phyloP scores from a whole-genome alignment of 805 yeast genomes.

The Candida montana region DNA sequence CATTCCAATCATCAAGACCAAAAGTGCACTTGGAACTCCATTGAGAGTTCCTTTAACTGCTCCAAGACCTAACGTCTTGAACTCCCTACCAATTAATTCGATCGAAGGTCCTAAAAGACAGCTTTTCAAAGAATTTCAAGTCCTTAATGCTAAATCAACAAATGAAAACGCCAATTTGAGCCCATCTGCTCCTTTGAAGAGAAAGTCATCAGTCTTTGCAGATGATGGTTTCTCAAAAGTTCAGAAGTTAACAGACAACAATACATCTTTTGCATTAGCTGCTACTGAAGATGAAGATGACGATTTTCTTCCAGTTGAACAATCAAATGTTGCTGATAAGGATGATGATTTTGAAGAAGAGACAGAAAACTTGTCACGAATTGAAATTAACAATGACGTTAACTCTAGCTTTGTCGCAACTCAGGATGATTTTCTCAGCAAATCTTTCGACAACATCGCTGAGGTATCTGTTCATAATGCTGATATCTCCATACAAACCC shows the following conservation, averaged over 20 bases:
- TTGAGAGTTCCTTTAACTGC: conserved; percentile 27
- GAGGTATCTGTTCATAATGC: background rate
- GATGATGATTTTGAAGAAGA: conserved; percentile 26
- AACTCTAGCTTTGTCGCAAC: conserved; percentile 8
- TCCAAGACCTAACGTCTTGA: conserved; percentile 26
- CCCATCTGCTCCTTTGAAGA: conserved; percentile 7
- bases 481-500: conserved; percentile 15
- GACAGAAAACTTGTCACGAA: conserved; percentile 24
- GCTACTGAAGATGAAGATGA: background rate
- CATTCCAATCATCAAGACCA: conserved; percentile 7
- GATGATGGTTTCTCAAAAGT: conserved; percentile 2
- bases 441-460: background rate
- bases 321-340: conserved; percentile 15
- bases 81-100: conserved; percentile 18
- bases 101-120: conserved; percentile 21
- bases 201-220: conserved; percentile 8
- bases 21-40: conserved; percentile 15
- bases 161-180: background rate
- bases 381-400: conserved; percentile 15
- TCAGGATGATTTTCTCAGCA: conserved; percentile 3
- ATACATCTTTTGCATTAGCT: background rate
- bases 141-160: background rate
- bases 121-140: conserved; percentile 8
- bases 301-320: conserved; percentile 12
- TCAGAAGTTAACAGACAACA: conserved; percentile 3